phyloP scores from a whole-genome alignment of 1,284 basidiomycete species.

The Anthracocystis panici-leucophaei region DNA sequence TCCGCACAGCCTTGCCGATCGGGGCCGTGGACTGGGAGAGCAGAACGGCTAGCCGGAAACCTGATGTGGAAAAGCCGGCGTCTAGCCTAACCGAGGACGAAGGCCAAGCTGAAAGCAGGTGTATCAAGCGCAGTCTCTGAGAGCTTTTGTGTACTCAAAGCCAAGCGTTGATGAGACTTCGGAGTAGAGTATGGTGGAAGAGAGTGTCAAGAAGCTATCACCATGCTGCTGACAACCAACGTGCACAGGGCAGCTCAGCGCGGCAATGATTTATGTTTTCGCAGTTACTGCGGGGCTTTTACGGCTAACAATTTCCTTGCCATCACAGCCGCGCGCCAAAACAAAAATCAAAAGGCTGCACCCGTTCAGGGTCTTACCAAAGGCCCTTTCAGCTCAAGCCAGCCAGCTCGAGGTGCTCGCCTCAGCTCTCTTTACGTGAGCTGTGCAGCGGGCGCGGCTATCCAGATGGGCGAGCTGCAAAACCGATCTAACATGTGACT shows the following conservation, averaged over 20 bases:
- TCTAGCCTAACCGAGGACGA: neutral
- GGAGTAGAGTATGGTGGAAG: neutral
- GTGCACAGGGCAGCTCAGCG: constrained; percentile 26
- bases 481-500: neutral
- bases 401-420: neutral
- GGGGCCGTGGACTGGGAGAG: neutral
- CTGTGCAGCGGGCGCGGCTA: constrained; percentile 8
- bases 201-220: neutral
- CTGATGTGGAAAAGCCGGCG: neutral
- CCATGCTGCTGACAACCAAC: neutral
- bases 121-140: neutral
- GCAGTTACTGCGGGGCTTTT: constrained; percentile 8
- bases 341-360: constrained; percentile 11
- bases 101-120: neutral
- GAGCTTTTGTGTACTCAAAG: neutral
- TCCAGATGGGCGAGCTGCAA: neutral
- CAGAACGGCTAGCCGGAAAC: neutral
- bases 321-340: constrained; percentile 12
- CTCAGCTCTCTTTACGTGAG: constrained; percentile 12
- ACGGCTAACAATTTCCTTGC: constrained; percentile 3
- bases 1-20: neutral
- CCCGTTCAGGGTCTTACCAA: constrained; percentile 7
- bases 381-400: neutral
- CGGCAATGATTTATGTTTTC: neutral
- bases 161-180: neutral